A percentile compares a stretch with the other conserved stretches of the same genome.
phyloP scores from a whole-genome alignment of 2,329 filamentous ascomycete species.

The Colletotrichum tropicale region DNA sequence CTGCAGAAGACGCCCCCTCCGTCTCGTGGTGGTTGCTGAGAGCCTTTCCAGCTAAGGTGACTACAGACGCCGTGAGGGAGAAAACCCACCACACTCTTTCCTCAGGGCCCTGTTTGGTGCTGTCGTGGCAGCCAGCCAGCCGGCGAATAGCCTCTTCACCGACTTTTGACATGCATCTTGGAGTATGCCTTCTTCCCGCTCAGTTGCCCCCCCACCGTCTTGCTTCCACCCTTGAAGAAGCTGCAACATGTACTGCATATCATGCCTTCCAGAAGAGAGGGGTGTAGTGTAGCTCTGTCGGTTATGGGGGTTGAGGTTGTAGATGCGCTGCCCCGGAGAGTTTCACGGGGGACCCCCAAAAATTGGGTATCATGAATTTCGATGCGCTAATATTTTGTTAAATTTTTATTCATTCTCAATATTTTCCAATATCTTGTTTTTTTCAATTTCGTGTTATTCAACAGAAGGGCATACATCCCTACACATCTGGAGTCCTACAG shows the following conservation, averaged over 20 bases:
- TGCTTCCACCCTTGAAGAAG: not conserved
- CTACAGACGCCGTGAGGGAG: not conserved
- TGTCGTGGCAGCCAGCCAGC: constrained; percentile 16
- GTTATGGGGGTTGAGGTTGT: not conserved
- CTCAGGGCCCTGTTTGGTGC: not conserved
- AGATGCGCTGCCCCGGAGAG: not conserved
- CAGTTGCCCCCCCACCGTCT: not conserved
- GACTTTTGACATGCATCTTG: constrained; percentile 15
- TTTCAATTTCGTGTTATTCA: not conserved
- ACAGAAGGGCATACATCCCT: not conserved
- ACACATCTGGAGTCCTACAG: not conserved
- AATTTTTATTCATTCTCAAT: not conserved
- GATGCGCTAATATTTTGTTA: not conserved
- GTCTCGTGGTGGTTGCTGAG: not conserved
- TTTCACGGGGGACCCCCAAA: not conserved
- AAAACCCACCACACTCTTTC: not conserved
- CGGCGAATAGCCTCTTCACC: constrained; percentile 14
- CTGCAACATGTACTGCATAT: not conserved
- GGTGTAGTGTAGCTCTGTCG: not conserved
- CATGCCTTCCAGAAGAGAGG: not conserved
- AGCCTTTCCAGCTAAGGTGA: not conserved
- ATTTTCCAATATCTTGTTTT: not conserved
- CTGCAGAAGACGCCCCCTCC: not conserved
- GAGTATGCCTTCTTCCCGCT: not conserved
- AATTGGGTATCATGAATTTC: not conserved